Percentiles rank a stretch among this genome's conserved stretches.
Evolutionary conservation across 1,139 yeast genomes (phyloP).

Genomic region (Diutina rugosa): DNA sequence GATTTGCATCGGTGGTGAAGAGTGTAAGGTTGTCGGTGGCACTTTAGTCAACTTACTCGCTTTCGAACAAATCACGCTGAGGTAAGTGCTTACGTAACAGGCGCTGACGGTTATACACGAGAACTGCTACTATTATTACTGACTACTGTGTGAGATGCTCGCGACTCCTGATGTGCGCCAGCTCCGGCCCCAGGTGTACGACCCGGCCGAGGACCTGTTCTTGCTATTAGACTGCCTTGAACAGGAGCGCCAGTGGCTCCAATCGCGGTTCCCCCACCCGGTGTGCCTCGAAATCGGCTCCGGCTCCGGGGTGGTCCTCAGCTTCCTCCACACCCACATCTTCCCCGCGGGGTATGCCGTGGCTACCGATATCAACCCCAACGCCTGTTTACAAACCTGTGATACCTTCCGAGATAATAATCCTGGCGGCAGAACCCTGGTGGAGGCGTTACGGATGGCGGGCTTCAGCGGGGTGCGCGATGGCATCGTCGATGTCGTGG

Average conservation of each 20-base stretch:
- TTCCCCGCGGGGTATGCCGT: conserved; percentile 37
- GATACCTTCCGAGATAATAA: conserved; percentile 39
- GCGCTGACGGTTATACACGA: not conserved
- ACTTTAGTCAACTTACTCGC: not conserved
- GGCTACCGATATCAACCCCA: conserved; percentile 70
- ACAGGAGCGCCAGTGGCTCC: conserved; percentile 27
- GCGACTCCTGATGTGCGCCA: conserved; percentile 25
- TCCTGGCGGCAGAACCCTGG: conserved; percentile 9
- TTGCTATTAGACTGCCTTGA: conserved; percentile 73
- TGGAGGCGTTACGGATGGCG: conserved; percentile 51
- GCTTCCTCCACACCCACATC: conserved; percentile 51
- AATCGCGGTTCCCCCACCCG: conserved; percentile 12
- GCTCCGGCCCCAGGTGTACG: conserved; percentile 50
- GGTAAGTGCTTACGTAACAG: not conserved
- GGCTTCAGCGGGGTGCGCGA: conserved; percentile 53
- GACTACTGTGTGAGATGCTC: conserved; percentile 14
- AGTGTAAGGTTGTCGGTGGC: not conserved
- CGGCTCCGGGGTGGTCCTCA: conserved; percentile 80
- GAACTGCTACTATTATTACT: not conserved
- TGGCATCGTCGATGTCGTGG: conserved; percentile 53
- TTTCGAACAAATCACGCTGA: not conserved
- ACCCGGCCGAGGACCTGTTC: conserved; percentile 89
- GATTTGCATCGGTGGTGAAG: conserved; percentile 35
- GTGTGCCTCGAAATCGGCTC: conserved; percentile 78
- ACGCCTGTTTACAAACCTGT: conserved; percentile 39